Conservation (phyloP, 1,139 yeast genomes). For the Protomyces macrosporus region DNA sequence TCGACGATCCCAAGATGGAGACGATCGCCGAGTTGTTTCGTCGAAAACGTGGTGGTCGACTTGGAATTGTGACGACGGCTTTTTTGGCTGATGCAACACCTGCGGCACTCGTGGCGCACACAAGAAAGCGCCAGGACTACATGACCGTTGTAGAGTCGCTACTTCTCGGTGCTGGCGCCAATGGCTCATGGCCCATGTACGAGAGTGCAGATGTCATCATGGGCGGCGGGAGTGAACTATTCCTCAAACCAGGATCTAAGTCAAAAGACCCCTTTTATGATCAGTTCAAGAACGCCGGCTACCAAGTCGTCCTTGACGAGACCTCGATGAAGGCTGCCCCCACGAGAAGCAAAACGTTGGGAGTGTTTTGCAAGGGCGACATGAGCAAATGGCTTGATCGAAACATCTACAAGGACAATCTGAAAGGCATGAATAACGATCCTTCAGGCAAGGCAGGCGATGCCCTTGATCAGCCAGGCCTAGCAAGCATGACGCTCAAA, state of each 20-base stretch:
- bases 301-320: background rate
- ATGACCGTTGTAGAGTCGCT: background rate
- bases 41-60: background rate
- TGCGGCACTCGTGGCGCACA: conserved; percentile 5
- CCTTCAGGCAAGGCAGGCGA: background rate
- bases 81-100: conserved; percentile 13
- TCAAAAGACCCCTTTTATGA: conserved; percentile 1
- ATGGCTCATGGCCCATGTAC: background rate
- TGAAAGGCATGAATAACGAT: background rate
- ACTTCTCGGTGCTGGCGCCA: background rate
- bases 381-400: conserved; percentile 16
- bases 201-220: conserved; percentile 2
- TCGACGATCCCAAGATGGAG: conserved; percentile 8
- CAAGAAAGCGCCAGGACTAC: background rate
- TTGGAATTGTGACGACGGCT: conserved; percentile 10
- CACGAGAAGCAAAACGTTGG: background rate
- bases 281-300: conserved; percentile 4
- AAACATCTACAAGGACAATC: conserved; percentile 1
- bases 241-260: background rate
- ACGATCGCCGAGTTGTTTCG: conserved; percentile 5
- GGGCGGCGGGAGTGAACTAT: conserved; percentile 7
- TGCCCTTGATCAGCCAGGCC: conserved; percentile 16
- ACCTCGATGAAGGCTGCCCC: background rate
- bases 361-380: background rate
- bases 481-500: conserved; percentile 6